Evolutionary conservation across 2,329 filamentous ascomycete species (phyloP).

Genomic region (Exophiala oligosperma): DNA sequence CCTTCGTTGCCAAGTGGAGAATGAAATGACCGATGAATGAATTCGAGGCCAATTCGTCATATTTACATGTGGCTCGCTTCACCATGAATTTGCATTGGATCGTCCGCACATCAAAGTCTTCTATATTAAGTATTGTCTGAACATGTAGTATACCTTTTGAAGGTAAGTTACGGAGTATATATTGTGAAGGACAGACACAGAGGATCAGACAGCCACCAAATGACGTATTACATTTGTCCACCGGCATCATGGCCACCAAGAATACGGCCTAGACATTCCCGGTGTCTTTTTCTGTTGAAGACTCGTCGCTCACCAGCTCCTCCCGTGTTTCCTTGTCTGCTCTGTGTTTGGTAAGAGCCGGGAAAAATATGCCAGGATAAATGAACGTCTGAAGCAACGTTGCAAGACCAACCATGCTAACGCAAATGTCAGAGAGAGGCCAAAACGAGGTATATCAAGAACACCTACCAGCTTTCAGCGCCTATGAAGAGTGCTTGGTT

Average conservation of each 20-base stretch:
- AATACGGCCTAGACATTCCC: not conserved
- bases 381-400: constrained; percentile 20
- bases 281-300: not conserved
- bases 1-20: not conserved
- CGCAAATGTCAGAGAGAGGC: not conserved
- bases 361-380: constrained; percentile 25
- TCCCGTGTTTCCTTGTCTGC: not conserved
- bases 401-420: constrained; percentile 14
- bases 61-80: not conserved
- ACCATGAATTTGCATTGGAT: too few species aligned
- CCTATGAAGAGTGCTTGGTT: constrained; percentile 50
- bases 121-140: too few species aligned
- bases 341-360: constrained; percentile 1
- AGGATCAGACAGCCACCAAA: too few species aligned
- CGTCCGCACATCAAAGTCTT: too few species aligned
- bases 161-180: too few species aligned
- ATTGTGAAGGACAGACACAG: too few species aligned
- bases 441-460: not conserved
- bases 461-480: constrained; percentile 37
- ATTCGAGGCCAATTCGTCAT: not conserved
- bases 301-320: not conserved
- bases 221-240: too few species aligned
- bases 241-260: too few species aligned
- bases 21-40: not conserved
- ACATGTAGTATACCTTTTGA: too few species aligned